Evolutionary conservation across 1,139 yeast genomes (phyloP), one percentile per base, ranked within the genome.

Genomic region (Suhomyces bribrorum): DNA sequence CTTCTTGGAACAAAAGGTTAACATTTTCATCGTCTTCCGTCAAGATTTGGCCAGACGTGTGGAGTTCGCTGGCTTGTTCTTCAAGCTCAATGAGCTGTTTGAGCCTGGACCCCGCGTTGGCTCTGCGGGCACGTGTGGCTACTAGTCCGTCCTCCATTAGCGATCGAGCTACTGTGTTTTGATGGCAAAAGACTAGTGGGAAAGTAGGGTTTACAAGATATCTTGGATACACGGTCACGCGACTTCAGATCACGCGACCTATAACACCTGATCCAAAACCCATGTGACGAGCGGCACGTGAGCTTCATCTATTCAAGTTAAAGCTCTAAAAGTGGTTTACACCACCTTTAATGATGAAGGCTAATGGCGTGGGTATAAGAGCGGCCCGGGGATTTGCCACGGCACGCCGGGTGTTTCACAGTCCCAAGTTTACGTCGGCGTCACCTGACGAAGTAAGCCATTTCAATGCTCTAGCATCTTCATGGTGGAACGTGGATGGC

Each of bases 401-500:
- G 23, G 23, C 11, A 4, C 8, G 23, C 4, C 23, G 11, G 23
- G 8, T 28, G 8, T 11, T n/a, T 9, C 26, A 24, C 14, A 14
- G 28, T 14, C 27, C 25, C 20, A 54, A 56, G 38, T 41, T 50
- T 34, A 73, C 79, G 0, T 56, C 70, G 3, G 62, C 69, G 5
- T 59, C 67, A 4, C 57, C 47, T 9, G 64, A 63, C 2, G 97
- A 92, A 59, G 70, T 83, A 58, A 61, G 75, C 12, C 98, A 94
- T 61, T 92, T 92, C 63, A 82, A 86, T 50, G 79, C 82, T 25
- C 69, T 92, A 36, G 98, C 99, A 1, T 74, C 84, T 11, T 65
- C 87, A 16, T 92, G 98, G 99, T 92, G 99, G 98, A 96, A 94
- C 55, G 83, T 86, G 13, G 68, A 83, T 48, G 98, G 98, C 0